Percentiles rank a stretch among this genome's conserved stretches.
phyloP scores from a whole-genome alignment of 2,329 filamentous ascomycete species.

The Fusarium musae region DNA sequence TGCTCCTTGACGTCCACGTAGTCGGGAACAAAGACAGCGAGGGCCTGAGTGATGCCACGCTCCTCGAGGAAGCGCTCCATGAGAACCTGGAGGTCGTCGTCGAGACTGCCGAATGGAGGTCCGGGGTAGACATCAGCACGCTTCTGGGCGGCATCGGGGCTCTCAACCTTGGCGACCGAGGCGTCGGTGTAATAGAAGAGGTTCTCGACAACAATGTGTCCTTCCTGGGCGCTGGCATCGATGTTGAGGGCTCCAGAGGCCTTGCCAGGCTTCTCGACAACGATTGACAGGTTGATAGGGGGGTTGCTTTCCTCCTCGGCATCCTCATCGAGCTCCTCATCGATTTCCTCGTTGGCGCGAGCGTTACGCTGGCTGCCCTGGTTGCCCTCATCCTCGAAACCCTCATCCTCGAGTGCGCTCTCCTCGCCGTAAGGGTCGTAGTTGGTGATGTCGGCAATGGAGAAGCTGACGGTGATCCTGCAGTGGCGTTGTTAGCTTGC shows the following conservation, averaged over 20 bases:
- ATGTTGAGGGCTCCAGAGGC: slow-evolving; percentile 79
- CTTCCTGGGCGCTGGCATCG: slow-evolving; percentile 87
- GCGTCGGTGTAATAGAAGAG: slow-evolving; percentile 87
- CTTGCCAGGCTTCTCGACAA: slow-evolving; percentile 86
- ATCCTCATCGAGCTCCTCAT: slow-evolving; percentile 58
- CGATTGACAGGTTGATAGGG: slow-evolving; percentile 85
- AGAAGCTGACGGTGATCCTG: slow-evolving; percentile 59
- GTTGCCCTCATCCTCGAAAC: slow-evolving; percentile 52
- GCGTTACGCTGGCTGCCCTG: slow-evolving; percentile 63
- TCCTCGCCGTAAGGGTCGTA: slow-evolving; percentile 54
- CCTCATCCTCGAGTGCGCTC: slow-evolving; percentile 53
- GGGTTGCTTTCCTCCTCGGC: slow-evolving; percentile 70
- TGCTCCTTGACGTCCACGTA: slow-evolving; percentile 99
- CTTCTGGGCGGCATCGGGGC: slow-evolving; percentile 80
- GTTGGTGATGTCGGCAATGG: slow-evolving; percentile 55
- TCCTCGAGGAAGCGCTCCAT: slow-evolving; percentile 96
- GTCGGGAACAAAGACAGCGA: slow-evolving; percentile 92
- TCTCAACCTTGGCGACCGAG: slow-evolving; percentile 79
- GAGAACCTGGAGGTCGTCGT: slow-evolving; percentile 93
- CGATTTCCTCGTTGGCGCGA: slow-evolving; percentile 48
- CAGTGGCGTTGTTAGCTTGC: slow-evolving; percentile 25
- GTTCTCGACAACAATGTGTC: slow-evolving; percentile 87
- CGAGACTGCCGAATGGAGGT: slow-evolving; percentile 91
- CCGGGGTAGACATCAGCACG: slow-evolving; percentile 86
- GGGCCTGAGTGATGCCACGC: slow-evolving; percentile 85